A percentile compares a stretch with the other conserved stretches of the same genome.
These are phyloP conservation scores for Schwanniomyces polymorphus DNA, from an alignment of 805 yeast genomes.

Conservation along the genomic window DNA sequence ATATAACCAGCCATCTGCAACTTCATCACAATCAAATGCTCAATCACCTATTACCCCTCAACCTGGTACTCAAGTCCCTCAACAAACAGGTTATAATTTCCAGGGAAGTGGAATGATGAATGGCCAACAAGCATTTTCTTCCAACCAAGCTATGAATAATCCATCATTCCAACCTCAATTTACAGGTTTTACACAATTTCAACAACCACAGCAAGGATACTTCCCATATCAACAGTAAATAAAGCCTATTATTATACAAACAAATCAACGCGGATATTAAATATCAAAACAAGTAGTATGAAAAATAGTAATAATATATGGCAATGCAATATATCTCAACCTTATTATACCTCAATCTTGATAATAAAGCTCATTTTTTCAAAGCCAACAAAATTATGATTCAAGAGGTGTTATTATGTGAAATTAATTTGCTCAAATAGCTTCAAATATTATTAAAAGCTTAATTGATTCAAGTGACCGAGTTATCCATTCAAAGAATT, in stretches of 20 bases:
- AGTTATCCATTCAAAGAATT: too few relatives aligned
- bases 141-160: not conserved
- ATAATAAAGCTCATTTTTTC: too few relatives aligned
- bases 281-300: too few relatives aligned
- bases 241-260: not conserved
- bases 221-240: slow-evolving; percentile 3
- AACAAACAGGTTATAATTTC: slow-evolving; percentile 9
- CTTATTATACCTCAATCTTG: too few relatives aligned
- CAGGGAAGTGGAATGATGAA: slow-evolving; percentile 1
- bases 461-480: too few relatives aligned
- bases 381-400: too few relatives aligned
- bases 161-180: not conserved
- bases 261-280: too few relatives aligned
- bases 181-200: slow-evolving; percentile 4
- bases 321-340: too few relatives aligned
- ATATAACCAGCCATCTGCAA: slow-evolving; percentile 38
- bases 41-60: slow-evolving; percentile 6
- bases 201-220: slow-evolving; percentile 10
- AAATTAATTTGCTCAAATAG: too few relatives aligned
- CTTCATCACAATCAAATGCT: slow-evolving; percentile 25
- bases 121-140: slow-evolving; percentile 1
- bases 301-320: too few relatives aligned
- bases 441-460: too few relatives aligned
- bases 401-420: too few relatives aligned
- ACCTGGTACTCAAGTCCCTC: slow-evolving; percentile 8